Evolutionary conservation across 306 rosid species (phyloP), one percentile per base, ranked within the genome.

Genomic region (Quercus bicolor): DNA sequence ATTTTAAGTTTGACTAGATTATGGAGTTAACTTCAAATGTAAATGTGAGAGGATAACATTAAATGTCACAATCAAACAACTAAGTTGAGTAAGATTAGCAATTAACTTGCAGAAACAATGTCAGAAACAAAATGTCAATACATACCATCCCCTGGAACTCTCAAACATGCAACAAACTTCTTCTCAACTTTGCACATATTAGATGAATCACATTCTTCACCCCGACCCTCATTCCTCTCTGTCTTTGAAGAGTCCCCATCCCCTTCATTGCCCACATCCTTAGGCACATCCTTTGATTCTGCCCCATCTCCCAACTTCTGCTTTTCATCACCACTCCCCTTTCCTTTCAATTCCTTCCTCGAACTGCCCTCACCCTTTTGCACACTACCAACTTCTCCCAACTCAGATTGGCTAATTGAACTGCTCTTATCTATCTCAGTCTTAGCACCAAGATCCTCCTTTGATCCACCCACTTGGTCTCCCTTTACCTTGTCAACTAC

Each of bases 121-220:
- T 33, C 53, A 61, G 19, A 34, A 23, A 62, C 56, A 51, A 45
- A 18, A 29, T 71, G 56, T 65, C 70, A 52, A 26, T 15, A 20
- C 85, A 56, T 78, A 88, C 89, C 87, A 73, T 88, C 72, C 84
- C 91, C 86, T 0, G 87, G 91, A 70, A 88, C 87, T 83, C 87
- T 79, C 83, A 88, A 85, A 80, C 91, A 85, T 2, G 87, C 89
- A 73, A 83, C 80, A 79, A 88, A 73, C 26, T 73, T 78, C 60
- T 68, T 78, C 74, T 80, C 59, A 18, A 72, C 77, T 2, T 76
- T 82, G 77, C 91, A 88, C 80, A 40, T 83, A 72, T 80, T 85
- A 54, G 85, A 79, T 34, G 72, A 60, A 78, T 71, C 88, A 85
- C 91, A 88, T 45, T 85, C 91, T 71, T 88, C 91, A 19, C 53